phyloP scores from a whole-genome alignment of 495 filamentous ascomycete species.

The Hypoxylon intermedium region DNA sequence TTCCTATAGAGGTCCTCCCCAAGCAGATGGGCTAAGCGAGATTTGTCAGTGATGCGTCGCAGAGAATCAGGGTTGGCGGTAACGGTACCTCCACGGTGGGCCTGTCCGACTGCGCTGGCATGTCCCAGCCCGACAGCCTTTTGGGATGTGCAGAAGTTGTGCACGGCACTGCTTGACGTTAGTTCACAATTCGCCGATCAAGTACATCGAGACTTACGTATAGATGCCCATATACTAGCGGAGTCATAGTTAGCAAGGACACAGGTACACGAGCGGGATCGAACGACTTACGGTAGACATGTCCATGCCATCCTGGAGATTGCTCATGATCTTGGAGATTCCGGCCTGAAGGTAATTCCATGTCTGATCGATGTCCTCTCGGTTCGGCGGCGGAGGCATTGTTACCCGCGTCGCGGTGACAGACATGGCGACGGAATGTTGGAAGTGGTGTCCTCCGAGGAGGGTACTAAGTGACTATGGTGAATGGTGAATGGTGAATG shows the following conservation, averaged over 20 bases:
- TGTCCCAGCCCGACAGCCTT: constrained; percentile 70
- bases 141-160: constrained; percentile 99
- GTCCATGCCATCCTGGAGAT: constrained; percentile 89
- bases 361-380: constrained; percentile 84
- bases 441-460: constrained; percentile 21
- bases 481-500: neutral
- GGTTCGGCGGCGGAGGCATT: constrained; percentile 66
- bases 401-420: constrained; percentile 21
- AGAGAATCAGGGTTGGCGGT: neutral
- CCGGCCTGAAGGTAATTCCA: constrained; percentile 89
- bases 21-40: constrained; percentile 84
- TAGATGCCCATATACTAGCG: constrained; percentile 94
- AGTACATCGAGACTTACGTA: constrained; percentile 65
- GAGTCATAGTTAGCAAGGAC: constrained; percentile 11
- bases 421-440: constrained; percentile 23
- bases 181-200: constrained; percentile 21
- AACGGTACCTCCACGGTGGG: constrained; percentile 79
- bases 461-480: constrained; percentile 5
- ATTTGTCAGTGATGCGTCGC: constrained; percentile 27
- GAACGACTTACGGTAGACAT: constrained; percentile 75
- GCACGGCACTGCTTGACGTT: constrained; percentile 72
- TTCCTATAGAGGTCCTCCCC: constrained; percentile 96
- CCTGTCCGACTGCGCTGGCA: constrained; percentile 49
- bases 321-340: constrained; percentile 89
- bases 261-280: neutral